These are phyloP conservation scores for Plasmodium reichenowi DNA, from an alignment of 169 alveolate species.

Conservation along the genomic window DNA sequence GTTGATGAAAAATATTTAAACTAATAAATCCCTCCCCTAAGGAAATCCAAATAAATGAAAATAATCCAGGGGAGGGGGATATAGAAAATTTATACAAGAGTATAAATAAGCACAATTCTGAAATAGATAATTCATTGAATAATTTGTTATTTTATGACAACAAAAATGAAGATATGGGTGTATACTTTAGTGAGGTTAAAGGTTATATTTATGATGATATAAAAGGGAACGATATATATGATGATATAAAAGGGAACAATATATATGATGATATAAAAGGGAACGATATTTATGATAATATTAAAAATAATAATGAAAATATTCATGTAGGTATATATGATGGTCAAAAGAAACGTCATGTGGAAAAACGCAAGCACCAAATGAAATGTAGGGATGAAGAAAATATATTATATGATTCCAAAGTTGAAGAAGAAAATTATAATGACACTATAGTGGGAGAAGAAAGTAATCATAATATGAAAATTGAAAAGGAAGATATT, in stretches of 20 bases:
- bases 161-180: no score
- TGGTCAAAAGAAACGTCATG: background rate
- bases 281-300: background rate
- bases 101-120: background rate
- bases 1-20: constrained; percentile 28
- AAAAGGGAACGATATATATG: background rate
- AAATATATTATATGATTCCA: background rate
- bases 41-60: constrained; percentile 18
- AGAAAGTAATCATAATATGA: background rate
- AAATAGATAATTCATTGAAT: no score
- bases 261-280: background rate
- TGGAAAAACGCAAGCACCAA: background rate
- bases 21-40: constrained; percentile 68
- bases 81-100: background rate
- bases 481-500: background rate
- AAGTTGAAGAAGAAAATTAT: background rate
- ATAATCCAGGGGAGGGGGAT: constrained; percentile 68
- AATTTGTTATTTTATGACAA: no score
- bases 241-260: background rate
- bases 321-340: background rate
- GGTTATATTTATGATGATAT: background rate
- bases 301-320: background rate
- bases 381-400: background rate
- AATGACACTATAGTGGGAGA: background rate
- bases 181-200: no score